A percentile compares a stretch with the other conserved stretches of the same genome.
Conservation (phyloP, 495 filamentous ascomycete species). For the Aspergillus indologenus region DNA sequence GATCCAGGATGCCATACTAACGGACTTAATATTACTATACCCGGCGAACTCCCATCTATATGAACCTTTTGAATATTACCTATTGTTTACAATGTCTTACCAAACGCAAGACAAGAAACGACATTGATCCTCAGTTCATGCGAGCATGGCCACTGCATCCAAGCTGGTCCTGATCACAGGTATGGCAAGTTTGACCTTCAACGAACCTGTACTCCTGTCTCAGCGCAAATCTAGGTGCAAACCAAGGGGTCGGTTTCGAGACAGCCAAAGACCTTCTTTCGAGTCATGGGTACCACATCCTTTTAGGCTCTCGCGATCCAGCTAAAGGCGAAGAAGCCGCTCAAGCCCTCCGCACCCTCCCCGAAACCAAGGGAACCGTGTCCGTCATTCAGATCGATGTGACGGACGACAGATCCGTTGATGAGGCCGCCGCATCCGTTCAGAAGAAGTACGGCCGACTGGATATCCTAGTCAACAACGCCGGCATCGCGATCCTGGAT, state of each 20-base stretch:
- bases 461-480: conserved; percentile 35
- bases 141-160: neutral
- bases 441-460: conserved; percentile 27
- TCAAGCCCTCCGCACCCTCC: neutral
- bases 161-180: conserved; percentile 3
- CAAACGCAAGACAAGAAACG: neutral
- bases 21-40: too few relatives aligned
- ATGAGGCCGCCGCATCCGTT: conserved; percentile 22
- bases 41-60: too few relatives aligned
- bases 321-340: conserved; percentile 8
- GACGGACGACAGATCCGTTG: conserved; percentile 22
- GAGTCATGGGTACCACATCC: conserved; percentile 11
- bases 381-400: conserved; percentile 35
- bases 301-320: conserved; percentile 5
- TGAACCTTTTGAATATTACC: too few relatives aligned
- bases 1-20: too few relatives aligned
- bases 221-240: neutral
- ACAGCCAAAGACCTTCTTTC: conserved; percentile 18
- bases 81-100: neutral
- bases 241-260: conserved; percentile 16
- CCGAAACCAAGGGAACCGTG: conserved; percentile 11
- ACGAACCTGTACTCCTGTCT: neutral
- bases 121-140: neutral
- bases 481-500: conserved; percentile 19
- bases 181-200: neutral